Base-by-base conservation (phyloP, 2,329 filamentous ascomycete genomes). In the Hypoxylon sp. region DNA sequence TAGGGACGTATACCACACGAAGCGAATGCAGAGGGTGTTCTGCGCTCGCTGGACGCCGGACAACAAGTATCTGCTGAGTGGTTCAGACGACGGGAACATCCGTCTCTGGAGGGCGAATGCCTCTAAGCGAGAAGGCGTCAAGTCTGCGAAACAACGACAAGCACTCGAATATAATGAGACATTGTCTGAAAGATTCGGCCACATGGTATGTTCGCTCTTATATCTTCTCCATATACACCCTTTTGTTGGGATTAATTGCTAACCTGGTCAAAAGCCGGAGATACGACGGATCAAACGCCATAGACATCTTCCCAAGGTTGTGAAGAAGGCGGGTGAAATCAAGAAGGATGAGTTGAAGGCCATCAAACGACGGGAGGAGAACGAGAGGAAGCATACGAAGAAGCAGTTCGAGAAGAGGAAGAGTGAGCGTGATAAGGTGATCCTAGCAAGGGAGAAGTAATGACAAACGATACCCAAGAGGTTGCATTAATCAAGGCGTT, bases 281-380 rank as follows among this genome's bases (percentile, higher is more conserved):
- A 90, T 99, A 67, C 86, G 87, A 68, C 86, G 96, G 51, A 99
- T 99, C 74, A 88, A 88, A 69, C 85, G 92, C 48, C 95, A 99
- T 76, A 86, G 95, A 62, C 95, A 98, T 77, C 78, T 97, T 61
- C 95, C 95, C 17, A 91, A 92, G 81, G 87, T 92, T 55, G 87
- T 98, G 65, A 97, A 97, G 88, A 98, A 97, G 85, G 94, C 94
- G 3, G 87, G 84, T 45, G 90, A 97, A 80, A 98, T 98, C 78
- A 99, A 99, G 86, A 79, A 79, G 55, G 92, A 96, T 72, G 95
- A 98, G 75, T 75, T 97, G 69, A 87, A 87, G 75, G 85, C 91
- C 27, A 90, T 97, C 74, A 97, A 96, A 86, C 83, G 91, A 68
- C 88, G 88, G 67, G 91, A 97, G 70, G 95, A 99, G 81, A 99